Percentiles rank a stretch among this genome's conserved stretches.
These are phyloP conservation scores for Gnomoniopsis smithogilvyi DNA, from an alignment of 2,329 filamentous ascomycete species.

Conservation along the genomic window DNA sequence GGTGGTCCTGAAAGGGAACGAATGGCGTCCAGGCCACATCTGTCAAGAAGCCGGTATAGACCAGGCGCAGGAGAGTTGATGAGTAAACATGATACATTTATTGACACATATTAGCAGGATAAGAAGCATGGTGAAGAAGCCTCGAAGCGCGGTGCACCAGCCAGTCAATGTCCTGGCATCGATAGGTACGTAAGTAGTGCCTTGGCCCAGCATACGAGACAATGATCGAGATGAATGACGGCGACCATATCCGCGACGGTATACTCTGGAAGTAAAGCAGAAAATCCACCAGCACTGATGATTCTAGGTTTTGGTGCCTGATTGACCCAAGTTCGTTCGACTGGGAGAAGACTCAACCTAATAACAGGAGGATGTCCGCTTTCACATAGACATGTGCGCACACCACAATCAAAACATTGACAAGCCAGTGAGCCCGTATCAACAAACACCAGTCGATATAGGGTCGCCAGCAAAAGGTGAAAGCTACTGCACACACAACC, in stretches of 20 bases:
- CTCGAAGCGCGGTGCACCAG: constrained; percentile 59
- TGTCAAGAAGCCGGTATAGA: too few relatives aligned
- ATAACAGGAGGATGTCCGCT: constrained; percentile 56
- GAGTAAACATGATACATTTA: too few relatives aligned
- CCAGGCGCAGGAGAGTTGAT: too few relatives aligned
- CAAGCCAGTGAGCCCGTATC: constrained; percentile 44
- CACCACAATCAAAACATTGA: constrained; percentile 41
- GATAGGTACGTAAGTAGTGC: constrained; percentile 42
- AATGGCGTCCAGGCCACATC: too few relatives aligned
- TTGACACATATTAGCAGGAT: too few relatives aligned
- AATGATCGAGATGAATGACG: constrained; percentile 63
- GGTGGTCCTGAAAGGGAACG: too few relatives aligned
- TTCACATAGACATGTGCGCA: constrained; percentile 68
- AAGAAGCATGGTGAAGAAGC: constrained; percentile 53
- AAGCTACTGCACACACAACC: too few relatives aligned
- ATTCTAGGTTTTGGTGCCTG: constrained; percentile 69
- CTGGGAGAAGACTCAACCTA: constrained; percentile 72
- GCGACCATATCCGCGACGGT: constrained; percentile 61
- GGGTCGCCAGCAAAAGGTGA: too few relatives aligned
- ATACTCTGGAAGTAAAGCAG: constrained; percentile 57
- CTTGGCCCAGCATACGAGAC: constrained; percentile 56
- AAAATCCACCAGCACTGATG: constrained; percentile 43
- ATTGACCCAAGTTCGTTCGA: constrained; percentile 72
- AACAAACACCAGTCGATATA: too few relatives aligned
- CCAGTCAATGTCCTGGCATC: constrained; percentile 61